Evolutionary conservation across 1,284 basidiomycete species (phyloP).

Genomic region (Rhodotorula sp.): DNA sequence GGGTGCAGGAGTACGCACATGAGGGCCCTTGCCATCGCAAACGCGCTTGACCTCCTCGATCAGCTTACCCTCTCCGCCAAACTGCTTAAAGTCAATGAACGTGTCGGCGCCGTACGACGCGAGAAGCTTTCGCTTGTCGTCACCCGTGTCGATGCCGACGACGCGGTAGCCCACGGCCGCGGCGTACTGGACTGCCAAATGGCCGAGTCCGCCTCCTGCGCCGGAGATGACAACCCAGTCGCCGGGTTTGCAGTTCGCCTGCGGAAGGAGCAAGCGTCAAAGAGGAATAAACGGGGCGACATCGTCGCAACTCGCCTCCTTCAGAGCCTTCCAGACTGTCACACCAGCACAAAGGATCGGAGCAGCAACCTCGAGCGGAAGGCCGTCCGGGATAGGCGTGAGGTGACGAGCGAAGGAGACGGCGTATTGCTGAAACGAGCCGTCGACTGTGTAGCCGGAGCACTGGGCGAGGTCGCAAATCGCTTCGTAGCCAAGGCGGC

Average conservation of each 20-base stretch:
- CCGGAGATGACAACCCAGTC: slow-evolving; percentile 38
- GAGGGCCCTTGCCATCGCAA: slow-evolving; percentile 35
- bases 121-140: slow-evolving; percentile 39
- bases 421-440: slow-evolving; percentile 72
- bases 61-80: slow-evolving; percentile 4
- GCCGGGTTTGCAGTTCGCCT: slow-evolving; percentile 26
- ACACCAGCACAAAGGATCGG: slow-evolving; percentile 37
- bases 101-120: slow-evolving; percentile 30
- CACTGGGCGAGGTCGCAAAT: slow-evolving; percentile 59
- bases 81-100: slow-evolving; percentile 41
- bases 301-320: slow-evolving; percentile 10
- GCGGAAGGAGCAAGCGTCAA: not conserved
- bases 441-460: slow-evolving; percentile 57
- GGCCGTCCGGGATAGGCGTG: slow-evolving; percentile 36
- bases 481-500: slow-evolving; percentile 66
- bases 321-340: slow-evolving; percentile 42
- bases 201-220: slow-evolving; percentile 39
- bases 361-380: slow-evolving; percentile 31
- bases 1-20: slow-evolving; percentile 2
- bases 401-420: slow-evolving; percentile 68
- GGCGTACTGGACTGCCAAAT: slow-evolving; percentile 38
- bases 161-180: slow-evolving; percentile 37
- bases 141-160: slow-evolving; percentile 42
- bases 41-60: slow-evolving; percentile 36
- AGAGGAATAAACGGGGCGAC: not conserved